Percentiles rank a stretch among this genome's conserved stretches.
These are phyloP conservation scores for Phytophthora pini DNA, from an alignment of 352 stramenopile species.

Conservation along the genomic window DNA sequence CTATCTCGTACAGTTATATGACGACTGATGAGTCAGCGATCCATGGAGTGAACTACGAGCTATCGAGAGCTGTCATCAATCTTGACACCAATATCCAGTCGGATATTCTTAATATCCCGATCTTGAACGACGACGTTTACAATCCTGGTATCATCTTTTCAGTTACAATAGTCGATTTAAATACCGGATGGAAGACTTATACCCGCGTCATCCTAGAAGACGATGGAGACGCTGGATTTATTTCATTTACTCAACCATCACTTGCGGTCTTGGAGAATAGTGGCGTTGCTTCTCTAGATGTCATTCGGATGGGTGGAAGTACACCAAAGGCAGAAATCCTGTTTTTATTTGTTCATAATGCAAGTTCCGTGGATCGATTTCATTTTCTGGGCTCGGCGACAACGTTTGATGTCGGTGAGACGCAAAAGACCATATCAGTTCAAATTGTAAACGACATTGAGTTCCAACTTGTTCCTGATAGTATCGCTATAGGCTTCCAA, in stretches of 20 bases:
- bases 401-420: slow-evolving; percentile 40
- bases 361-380: slow-evolving; percentile 43
- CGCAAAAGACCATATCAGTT: slow-evolving; percentile 29
- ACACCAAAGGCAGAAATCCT: slow-evolving; percentile 41
- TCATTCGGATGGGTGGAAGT: slow-evolving; percentile 38
- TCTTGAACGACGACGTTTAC: slow-evolving; percentile 56
- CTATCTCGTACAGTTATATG: slow-evolving; percentile 43
- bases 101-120: slow-evolving; percentile 34
- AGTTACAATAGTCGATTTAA: slow-evolving; percentile 41
- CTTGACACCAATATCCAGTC: slow-evolving; percentile 41
- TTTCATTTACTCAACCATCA: slow-evolving; percentile 42
- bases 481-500: slow-evolving; percentile 44
- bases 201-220: slow-evolving; percentile 51
- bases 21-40: slow-evolving; percentile 43
- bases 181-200: slow-evolving; percentile 24
- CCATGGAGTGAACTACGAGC: slow-evolving; percentile 44
- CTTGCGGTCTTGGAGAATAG: slow-evolving; percentile 43
- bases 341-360: slow-evolving; percentile 18
- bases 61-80: slow-evolving; percentile 9
- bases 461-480: slow-evolving; percentile 53
- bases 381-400: slow-evolving; percentile 36
- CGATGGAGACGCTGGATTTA: slow-evolving; percentile 59
- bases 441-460: slow-evolving; percentile 44
- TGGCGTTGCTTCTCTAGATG: slow-evolving; percentile 25
- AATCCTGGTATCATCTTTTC: slow-evolving; percentile 51